These are phyloP conservation scores for Solanum medicagineum DNA, from an alignment of 257 asterid species.

Conservation along the genomic window DNA sequence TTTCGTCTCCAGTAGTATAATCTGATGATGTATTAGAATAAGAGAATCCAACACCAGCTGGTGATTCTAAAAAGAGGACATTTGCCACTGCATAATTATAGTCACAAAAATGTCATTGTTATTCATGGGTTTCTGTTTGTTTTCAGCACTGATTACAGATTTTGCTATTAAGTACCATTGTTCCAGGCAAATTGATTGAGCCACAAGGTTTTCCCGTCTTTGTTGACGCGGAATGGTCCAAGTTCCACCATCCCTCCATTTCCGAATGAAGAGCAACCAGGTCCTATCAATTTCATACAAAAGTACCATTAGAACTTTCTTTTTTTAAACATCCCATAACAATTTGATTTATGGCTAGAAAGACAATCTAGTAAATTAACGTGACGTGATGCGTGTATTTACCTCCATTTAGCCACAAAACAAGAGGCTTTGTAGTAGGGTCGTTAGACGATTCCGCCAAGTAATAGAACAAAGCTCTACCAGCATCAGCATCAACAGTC, in stretches of 20 bases:
- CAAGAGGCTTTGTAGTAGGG: conserved; percentile 18
- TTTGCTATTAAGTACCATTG: not conserved
- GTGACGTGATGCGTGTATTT: not conserved
- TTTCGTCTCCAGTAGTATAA: not conserved
- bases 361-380: too few relatives aligned
- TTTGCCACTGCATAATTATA: conserved; percentile 1
- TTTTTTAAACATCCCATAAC: not conserved
- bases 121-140: not conserved
- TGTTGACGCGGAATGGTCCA: conserved; percentile 11
- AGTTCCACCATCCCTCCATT: conserved; percentile 10
- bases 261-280: conserved; percentile 11
- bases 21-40: conserved; percentile 11
- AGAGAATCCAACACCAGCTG: conserved; percentile 16
- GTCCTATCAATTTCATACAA: not conserved
- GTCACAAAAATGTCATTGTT: not conserved
- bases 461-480: conserved; percentile 23
- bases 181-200: conserved; percentile 7
- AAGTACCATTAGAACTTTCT: not conserved
- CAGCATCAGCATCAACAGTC: conserved; percentile 5
- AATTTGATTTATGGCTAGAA: not conserved
- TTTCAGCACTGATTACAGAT: not conserved
- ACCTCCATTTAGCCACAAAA: conserved; percentile 45
- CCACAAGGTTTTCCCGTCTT: conserved; percentile 3
- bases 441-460: conserved; percentile 16
- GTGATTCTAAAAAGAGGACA: conserved; percentile 8